Evolutionary conservation across 345 rosid species (phyloP), one percentile per base, ranked within the genome.

Genomic region (Arabidopsis arenosa): DNA sequence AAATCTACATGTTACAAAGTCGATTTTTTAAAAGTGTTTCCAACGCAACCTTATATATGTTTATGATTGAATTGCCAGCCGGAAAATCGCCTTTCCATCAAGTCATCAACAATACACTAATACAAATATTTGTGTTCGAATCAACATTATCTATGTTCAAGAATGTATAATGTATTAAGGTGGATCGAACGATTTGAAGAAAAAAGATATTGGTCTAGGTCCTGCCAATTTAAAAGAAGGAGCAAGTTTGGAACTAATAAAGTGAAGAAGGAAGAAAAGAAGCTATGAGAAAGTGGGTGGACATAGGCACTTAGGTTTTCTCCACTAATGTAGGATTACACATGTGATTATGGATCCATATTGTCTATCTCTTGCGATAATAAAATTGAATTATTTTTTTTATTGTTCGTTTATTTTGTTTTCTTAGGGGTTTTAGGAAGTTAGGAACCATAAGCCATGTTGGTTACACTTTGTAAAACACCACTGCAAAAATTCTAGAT

Each of bases 251-350:
- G 21, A 55, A 56, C 35, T 36, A 51, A 41, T 21, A 21, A 49
- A 74, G 68, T 15, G 33, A 63, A 5, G 59, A 40, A 18, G 40
- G 30, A 23, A 7, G 21, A n/a, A 14, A 23, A 32, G 17, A 15
- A 32, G 48, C 51, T 56, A 74, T 49, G 65, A 66, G 75, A 55
- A 54, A 74, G 80, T 53, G 80, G 76, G 80, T 74, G 61, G 80
- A 76, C 75, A 70, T 59, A 81, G 66, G 77, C 83, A 79, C 82
- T 48, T 80, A 78, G 67, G 75, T 75, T 82, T 81, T 58, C 86
- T 82, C 90, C 89, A 88, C 87, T 91, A 41, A 93, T 82, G 87
- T 71, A 85, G 84, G 93, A 79, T 76, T 48, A 83, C 73, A 74
- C 90, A 84, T 86, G 93, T 85, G 93, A 80, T 68, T 70, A 61